Evolutionary conservation across 805 yeast species (phyloP).

Genomic region (Babjeviella inositovora): DNA sequence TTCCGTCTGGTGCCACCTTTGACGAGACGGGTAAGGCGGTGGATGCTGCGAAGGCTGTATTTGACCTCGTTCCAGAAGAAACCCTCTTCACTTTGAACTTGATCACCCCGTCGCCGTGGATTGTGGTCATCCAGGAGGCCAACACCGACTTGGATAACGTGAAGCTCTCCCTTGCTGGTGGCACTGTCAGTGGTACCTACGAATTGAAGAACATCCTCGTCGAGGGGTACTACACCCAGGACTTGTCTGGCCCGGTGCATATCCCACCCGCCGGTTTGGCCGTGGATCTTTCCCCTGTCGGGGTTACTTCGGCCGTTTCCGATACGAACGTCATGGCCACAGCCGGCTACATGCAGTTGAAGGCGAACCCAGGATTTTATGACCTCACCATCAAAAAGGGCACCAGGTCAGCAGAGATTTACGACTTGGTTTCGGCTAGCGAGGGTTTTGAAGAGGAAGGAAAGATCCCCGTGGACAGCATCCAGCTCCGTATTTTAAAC

Average conservation of each 20-base stretch:
- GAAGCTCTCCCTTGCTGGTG: slow-evolving; percentile 18
- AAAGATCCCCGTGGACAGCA: slow-evolving; percentile 2
- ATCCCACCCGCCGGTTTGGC: slow-evolving; percentile 39
- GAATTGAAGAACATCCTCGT: slow-evolving; percentile 38
- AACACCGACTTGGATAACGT: slow-evolving; percentile 52
- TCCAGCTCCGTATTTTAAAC: slow-evolving; percentile 17
- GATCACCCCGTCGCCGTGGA: slow-evolving; percentile 55
- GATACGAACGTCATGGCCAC: slow-evolving; percentile 68
- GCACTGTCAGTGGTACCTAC: slow-evolving; percentile 24
- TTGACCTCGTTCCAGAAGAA: slow-evolving; percentile 32
- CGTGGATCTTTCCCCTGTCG: slow-evolving; percentile 17
- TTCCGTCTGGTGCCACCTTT: slow-evolving; percentile 17
- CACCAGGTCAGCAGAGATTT: slow-evolving; percentile 24
- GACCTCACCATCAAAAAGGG: slow-evolving; percentile 22
- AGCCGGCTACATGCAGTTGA: slow-evolving; percentile 72
- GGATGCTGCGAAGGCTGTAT: slow-evolving; percentile 11
- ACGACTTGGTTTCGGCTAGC: slow-evolving; percentile 15
- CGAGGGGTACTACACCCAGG: slow-evolving; percentile 47
- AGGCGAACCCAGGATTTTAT: slow-evolving; percentile 61
- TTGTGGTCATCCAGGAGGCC: slow-evolving; percentile 33
- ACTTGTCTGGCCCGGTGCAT: too few species aligned
- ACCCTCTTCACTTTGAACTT: slow-evolving; percentile 37
- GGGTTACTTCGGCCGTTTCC: slow-evolving; percentile 7
- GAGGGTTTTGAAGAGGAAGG: slow-evolving; percentile 4
- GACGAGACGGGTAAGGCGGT: slow-evolving; percentile 7